Evolutionary conservation across 192 early-diverging fungal species (phyloP).

Genomic region (Haplosporangium gracile): DNA sequence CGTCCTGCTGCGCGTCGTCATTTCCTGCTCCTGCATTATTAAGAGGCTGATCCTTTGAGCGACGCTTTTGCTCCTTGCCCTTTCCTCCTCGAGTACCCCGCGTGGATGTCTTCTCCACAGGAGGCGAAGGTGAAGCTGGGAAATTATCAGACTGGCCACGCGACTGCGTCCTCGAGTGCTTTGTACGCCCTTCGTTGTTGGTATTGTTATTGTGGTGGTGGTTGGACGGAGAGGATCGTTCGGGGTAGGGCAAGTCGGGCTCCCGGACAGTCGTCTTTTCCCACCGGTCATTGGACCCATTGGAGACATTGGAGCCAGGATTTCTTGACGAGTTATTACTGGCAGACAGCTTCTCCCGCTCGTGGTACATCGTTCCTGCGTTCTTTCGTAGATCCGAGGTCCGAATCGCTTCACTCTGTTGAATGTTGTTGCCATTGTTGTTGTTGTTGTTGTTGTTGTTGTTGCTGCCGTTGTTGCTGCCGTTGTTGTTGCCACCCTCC

Average conservation of each 20-base stretch:
- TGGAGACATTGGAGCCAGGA: not conserved
- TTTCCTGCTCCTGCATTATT: constrained; percentile 1
- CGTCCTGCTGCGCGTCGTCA: not conserved
- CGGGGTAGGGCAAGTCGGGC: constrained; percentile 40
- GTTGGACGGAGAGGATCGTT: constrained; percentile 3
- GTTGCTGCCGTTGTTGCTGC: not conserved
- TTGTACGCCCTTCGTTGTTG: not conserved
- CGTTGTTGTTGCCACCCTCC: not conserved
- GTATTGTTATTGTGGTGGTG: not conserved
- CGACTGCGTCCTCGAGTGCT: constrained; percentile 8
- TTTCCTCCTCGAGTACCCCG: constrained; percentile 39
- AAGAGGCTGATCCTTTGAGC: constrained; percentile 27
- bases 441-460: not conserved
- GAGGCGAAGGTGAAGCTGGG: not conserved
- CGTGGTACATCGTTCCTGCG: constrained; percentile 44
- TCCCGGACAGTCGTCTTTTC: constrained; percentile 18
- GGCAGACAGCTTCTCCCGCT: constrained; percentile 16
- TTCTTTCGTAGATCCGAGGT: not conserved
- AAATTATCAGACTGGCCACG: not conserved
- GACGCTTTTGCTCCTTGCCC: constrained; percentile 39
- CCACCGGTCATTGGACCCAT: constrained; percentile 25
- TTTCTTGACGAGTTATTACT: not conserved
- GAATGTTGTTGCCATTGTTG: not conserved
- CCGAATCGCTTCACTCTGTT: not conserved
- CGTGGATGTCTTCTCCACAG: constrained; percentile 8